phyloP scores from a whole-genome alignment of 208 protist species.

The Lotmaria passim region DNA sequence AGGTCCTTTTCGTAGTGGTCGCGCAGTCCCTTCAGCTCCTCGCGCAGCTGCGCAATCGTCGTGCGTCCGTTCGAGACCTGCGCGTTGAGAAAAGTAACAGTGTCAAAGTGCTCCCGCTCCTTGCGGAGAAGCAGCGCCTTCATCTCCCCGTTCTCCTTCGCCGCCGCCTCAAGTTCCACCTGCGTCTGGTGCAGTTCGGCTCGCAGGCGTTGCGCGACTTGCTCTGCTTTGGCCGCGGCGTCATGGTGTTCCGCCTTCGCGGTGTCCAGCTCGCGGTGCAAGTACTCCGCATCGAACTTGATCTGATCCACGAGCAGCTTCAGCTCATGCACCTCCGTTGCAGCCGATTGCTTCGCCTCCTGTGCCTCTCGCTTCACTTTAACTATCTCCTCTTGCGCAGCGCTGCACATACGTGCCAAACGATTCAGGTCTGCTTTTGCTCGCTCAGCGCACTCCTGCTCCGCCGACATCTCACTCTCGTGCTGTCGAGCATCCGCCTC shows the following conservation, averaged over 20 bases:
- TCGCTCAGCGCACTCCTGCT: slow-evolving; percentile 32
- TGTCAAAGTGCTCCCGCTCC: slow-evolving; percentile 84
- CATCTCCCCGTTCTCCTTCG: slow-evolving; percentile 73
- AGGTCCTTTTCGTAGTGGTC: slow-evolving; percentile 46
- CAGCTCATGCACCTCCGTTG: slow-evolving; percentile 70
- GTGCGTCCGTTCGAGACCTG: slow-evolving; percentile 85
- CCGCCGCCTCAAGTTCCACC: slow-evolving; percentile 65
- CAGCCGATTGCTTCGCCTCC: slow-evolving; percentile 38
- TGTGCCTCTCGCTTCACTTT: slow-evolving; percentile 38
- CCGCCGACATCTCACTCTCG: slow-evolving; percentile 62
- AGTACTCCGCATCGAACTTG: slow-evolving; percentile 80
- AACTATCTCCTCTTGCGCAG: slow-evolving; percentile 60
- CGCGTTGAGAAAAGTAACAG: slow-evolving; percentile 88
- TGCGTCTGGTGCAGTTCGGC: slow-evolving; percentile 38
- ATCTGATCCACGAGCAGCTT: slow-evolving; percentile 84
- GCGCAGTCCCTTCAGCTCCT: slow-evolving; percentile 60
- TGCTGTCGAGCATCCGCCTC: slow-evolving; percentile 74
- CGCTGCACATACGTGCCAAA: slow-evolving; percentile 42
- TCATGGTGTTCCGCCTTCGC: slow-evolving; percentile 46
- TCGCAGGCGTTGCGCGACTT: slow-evolving; percentile 29
- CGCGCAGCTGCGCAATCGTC: slow-evolving; percentile 69
- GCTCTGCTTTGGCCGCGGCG: slow-evolving; percentile 43
- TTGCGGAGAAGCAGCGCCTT: slow-evolving; percentile 65
- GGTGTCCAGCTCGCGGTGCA: slow-evolving; percentile 67
- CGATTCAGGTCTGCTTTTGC: slow-evolving; percentile 47